A percentile compares a stretch with the other conserved stretches of the same genome.
These are phyloP conservation scores for Diophrys appendiculata DNA, from an alignment of 73 alveolate genomes.

Conservation along the genomic window DNA sequence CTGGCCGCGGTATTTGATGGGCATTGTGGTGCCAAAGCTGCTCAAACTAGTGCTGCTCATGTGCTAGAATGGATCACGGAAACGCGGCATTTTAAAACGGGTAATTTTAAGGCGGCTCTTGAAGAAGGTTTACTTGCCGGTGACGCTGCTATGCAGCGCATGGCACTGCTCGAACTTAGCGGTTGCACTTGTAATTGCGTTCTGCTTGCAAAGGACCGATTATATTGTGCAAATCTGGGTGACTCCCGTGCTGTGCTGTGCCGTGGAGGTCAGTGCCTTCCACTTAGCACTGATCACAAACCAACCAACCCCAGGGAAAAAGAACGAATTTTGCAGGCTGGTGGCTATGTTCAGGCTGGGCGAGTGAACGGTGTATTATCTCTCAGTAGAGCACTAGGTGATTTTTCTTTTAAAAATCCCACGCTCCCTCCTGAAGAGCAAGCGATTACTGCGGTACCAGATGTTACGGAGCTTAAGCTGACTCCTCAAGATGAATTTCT, in stretches of 20 bases:
- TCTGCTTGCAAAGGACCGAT: conserved; percentile 74
- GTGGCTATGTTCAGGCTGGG: conserved; percentile 67
- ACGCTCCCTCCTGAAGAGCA: conserved; percentile 57
- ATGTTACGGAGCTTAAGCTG: conserved; percentile 56
- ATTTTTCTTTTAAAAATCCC: conserved; percentile 75
- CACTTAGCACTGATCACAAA: conserved; percentile 33
- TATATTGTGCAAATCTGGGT: conserved; percentile 93
- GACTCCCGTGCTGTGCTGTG: conserved; percentile 87
- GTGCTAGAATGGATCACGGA: conserved; percentile 55
- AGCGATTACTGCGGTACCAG: conserved; percentile 75
- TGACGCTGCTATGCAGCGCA: conserved; percentile 34
- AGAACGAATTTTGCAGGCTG: conserved; percentile 49
- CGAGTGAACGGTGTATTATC: conserved; percentile 80
- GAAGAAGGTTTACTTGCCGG: conserved; percentile 78
- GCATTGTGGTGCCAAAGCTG: conserved; percentile 81
- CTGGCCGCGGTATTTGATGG: conserved; percentile 92
- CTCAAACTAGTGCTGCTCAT: conserved; percentile 62
- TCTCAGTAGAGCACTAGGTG: conserved; percentile 87
- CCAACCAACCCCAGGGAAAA: conserved; percentile 26
- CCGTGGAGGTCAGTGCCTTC: conserved; percentile 53
- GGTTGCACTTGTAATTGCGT: conserved; percentile 93
- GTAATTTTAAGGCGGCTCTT: conserved; percentile 74
- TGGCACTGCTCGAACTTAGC: conserved; percentile 49
- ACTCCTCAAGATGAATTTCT: conserved; percentile 63
- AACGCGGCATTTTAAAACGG: conserved; percentile 61